These are phyloP conservation scores for Xylaria sp. DNA, from an alignment of 2,329 filamentous ascomycete genomes.

Conservation along the genomic window DNA sequence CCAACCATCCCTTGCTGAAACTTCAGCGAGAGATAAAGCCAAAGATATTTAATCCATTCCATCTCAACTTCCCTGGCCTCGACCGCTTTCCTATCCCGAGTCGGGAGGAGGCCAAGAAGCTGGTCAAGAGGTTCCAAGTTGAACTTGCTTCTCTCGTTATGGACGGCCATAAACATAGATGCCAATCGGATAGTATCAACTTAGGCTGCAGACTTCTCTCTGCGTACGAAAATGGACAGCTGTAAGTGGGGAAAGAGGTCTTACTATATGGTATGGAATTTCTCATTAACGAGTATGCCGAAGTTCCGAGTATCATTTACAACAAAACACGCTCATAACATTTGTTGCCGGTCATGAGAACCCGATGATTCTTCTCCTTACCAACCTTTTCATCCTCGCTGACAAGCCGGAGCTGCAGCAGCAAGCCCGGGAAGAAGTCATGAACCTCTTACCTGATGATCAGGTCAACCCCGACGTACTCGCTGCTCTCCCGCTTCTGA, in stretches of 20 bases:
- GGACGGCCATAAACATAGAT: constrained; percentile 1
- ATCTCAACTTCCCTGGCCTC: constrained; percentile 44
- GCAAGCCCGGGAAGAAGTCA: constrained; percentile 42
- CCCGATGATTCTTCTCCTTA: constrained; percentile 41
- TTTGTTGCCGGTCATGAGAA: constrained; percentile 52
- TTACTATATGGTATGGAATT: neutral
- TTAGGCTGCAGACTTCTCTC: constrained; percentile 34
- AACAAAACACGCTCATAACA: constrained; percentile 47
- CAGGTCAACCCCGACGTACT: constrained; percentile 28
- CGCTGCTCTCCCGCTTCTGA: constrained; percentile 49
- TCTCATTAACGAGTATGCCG: constrained; percentile 17
- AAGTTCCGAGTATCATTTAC: constrained; percentile 45
- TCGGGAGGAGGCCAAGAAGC: constrained; percentile 33
- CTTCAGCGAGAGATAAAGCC: constrained; percentile 39
- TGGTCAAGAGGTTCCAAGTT: constrained; percentile 37
- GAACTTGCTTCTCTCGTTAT: constrained; percentile 30
- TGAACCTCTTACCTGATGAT: constrained; percentile 17
- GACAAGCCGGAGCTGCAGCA: constrained; percentile 38
- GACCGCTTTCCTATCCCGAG: constrained; percentile 39
- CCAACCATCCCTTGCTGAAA: constrained; percentile 31
- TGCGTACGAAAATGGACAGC: constrained; percentile 30
- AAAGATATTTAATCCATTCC: constrained; percentile 44
- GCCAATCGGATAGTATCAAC: constrained; percentile 8
- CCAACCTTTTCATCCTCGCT: constrained; percentile 16
- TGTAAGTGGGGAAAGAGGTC: neutral